These are phyloP conservation scores for Blastocystis sp. DNA, from an alignment of 352 stramenopile genomes.

Conservation along the genomic window DNA sequence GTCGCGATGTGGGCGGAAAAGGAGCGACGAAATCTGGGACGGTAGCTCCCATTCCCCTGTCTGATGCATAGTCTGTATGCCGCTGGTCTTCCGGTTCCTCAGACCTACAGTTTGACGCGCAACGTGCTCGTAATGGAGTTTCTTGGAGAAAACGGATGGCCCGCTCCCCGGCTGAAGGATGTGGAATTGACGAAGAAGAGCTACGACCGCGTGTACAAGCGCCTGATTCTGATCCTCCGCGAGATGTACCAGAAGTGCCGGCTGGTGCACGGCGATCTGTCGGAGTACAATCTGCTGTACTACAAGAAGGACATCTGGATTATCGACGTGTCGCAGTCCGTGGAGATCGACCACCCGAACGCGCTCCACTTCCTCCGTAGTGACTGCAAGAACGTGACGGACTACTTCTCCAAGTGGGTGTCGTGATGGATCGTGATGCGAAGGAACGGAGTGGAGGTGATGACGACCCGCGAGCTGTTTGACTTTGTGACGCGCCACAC, in stretches of 20 bases:
- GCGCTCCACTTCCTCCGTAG: conserved; percentile 94
- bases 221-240: conserved; percentile 91
- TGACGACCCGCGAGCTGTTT: conserved; percentile 90
- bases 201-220: conserved; percentile 77
- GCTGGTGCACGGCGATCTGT: conserved; percentile 95
- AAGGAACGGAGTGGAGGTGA: conserved; percentile 78
- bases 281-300: conserved; percentile 96
- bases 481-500: conserved; percentile 87
- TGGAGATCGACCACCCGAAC: conserved; percentile 93
- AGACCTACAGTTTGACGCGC: conserved; percentile 87
- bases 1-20: conserved; percentile 99
- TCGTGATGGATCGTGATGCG: conserved; percentile 74
- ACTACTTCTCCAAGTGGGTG: conserved; percentile 86
- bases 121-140: conserved; percentile 99
- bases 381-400: conserved; percentile 92
- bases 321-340: conserved; percentile 97
- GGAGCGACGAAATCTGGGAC: conserved; percentile 91
- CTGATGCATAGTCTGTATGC: conserved; percentile 75
- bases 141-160: conserved; percentile 88
- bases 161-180: conserved; percentile 89
- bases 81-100: conserved; percentile 84
- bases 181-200: conserved; percentile 81
- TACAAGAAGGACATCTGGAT: conserved; percentile 78
- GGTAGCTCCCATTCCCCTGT: not conserved
- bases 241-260: conserved; percentile 91